Percentiles rank a stretch among this genome's conserved stretches.
Evolutionary conservation across 1,284 basidiomycete species (phyloP).

Genomic region (Marasmius fiardii): DNA sequence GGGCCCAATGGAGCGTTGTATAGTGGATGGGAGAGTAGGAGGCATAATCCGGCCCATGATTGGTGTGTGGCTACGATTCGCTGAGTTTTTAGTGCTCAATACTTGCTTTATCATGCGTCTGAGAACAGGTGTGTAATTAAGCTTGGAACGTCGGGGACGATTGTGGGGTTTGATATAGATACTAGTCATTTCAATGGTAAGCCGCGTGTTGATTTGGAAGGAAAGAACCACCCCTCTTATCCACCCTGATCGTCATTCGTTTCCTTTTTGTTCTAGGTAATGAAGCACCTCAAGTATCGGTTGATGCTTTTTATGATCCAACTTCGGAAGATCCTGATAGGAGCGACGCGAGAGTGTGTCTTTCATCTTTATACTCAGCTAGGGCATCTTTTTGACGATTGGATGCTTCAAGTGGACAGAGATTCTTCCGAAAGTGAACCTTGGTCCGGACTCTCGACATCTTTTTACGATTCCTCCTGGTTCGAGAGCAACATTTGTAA

Average conservation of each 20-base stretch:
- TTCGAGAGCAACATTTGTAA: constrained; percentile 72
- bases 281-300: constrained; percentile 82
- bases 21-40: constrained; percentile 91
- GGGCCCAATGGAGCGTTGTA: constrained; percentile 94
- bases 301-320: constrained; percentile 59
- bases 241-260: constrained; percentile 7
- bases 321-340: constrained; percentile 39
- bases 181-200: constrained; percentile 92
- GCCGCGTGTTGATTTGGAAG: too few relatives aligned
- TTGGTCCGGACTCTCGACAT: constrained; percentile 85
- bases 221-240: neutral
- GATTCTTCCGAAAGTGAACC: constrained; percentile 68
- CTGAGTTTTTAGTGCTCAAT: constrained; percentile 2
- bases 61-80: constrained; percentile 52
- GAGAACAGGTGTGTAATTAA: constrained; percentile 80
- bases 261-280: constrained; percentile 53
- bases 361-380: constrained; percentile 1
- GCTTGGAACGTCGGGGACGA: constrained; percentile 76
- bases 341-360: constrained; percentile 52
- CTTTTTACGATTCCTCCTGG: constrained; percentile 74
- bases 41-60: constrained; percentile 88
- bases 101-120: too few relatives aligned
- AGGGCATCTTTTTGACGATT: neutral
- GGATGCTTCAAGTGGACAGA: constrained; percentile 66
- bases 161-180: constrained; percentile 93